Base-by-base conservation (phyloP, 129 eudicot species). In the Tagetes patula region DNA sequence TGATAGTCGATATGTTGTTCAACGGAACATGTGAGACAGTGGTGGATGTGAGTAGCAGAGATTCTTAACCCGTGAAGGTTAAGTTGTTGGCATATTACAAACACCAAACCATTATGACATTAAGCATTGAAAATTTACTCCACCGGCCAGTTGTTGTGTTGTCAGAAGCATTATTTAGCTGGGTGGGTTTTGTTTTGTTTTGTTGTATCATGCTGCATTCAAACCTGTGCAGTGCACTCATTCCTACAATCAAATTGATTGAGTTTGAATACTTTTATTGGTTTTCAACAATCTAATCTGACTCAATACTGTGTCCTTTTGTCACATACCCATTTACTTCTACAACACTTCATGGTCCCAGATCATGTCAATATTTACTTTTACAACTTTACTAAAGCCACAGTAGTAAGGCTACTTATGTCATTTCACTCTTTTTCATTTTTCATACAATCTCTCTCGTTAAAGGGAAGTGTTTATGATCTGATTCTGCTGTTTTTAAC, bases 341-440 rank as follows among this genome's bases (percentile, higher is more conserved):
- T 78, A 50, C 4, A 71, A 65, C 82, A 78, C 82, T 78, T 78
- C 82, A 49, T 47, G 82, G 82, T 71, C 82, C 82, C 76, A 77
- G 34, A 59, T 65, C 41, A 38, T 36, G 5, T n/a, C n/a, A n/a
- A 41, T 27, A 36, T 61, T 60, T 54, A 75, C 61, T 55, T 4
- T 33, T 38, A 43, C 64, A 54, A 58, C 63, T 76, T 55, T 67
- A 54, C 49, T 31, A 47, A 46, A 46, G 50, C 67, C 67, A 53
- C 33, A 27, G 32, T 42, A 61, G 32, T 42, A 61, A 70, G 72
- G 77, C 10, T 50, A 50, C 1, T 70, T 40, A 20, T 70, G 72
- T 71, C 77, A 31, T 70, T 77, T 60, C 30, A 20, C 27, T 20
- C 27, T 20, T 20, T 20, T 20, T 20, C 27, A 20, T 20, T 20